Conservation (phyloP, 1,139 yeast species). For the Suhomyces anneliseae region DNA sequence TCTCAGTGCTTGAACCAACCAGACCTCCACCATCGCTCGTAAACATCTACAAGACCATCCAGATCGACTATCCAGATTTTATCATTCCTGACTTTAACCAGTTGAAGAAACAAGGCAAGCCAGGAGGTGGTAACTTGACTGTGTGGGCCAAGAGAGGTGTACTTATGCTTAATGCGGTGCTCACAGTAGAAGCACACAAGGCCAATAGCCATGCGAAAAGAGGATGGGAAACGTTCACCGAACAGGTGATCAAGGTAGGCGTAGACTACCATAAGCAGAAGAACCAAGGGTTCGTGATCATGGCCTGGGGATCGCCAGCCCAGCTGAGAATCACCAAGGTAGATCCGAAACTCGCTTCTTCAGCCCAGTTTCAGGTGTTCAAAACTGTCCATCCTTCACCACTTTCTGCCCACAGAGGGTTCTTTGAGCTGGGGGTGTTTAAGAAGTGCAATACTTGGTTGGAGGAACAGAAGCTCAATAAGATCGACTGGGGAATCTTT, state of each 20-base stretch:
- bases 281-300: constrained; percentile 61
- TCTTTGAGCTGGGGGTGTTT: constrained; percentile 74
- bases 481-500: constrained; percentile 64
- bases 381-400: constrained; percentile 94
- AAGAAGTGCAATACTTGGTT: constrained; percentile 75
- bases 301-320: constrained; percentile 97
- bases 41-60: constrained; percentile 81
- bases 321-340: constrained; percentile 61
- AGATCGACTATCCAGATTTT: constrained; percentile 73
- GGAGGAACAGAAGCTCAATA: constrained; percentile 40
- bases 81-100: constrained; percentile 49
- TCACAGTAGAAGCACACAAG: constrained; percentile 90
- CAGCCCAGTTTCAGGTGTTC: constrained; percentile 48
- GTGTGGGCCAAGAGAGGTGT: constrained; percentile 92
- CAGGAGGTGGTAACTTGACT: constrained; percentile 66
- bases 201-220: constrained; percentile 88
- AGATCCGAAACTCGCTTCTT: constrained; percentile 23
- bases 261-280: constrained; percentile 33
- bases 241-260: constrained; percentile 55
- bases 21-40: constrained; percentile 89
- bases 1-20: constrained; percentile 79
- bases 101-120: constrained; percentile 24
- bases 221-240: constrained; percentile 96
- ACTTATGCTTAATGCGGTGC: constrained; percentile 77
- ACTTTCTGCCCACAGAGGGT: constrained; percentile 82